These are phyloP conservation scores for Aspergillus ustus DNA, from an alignment of 2,329 filamentous ascomycete species.

Conservation along the genomic window DNA sequence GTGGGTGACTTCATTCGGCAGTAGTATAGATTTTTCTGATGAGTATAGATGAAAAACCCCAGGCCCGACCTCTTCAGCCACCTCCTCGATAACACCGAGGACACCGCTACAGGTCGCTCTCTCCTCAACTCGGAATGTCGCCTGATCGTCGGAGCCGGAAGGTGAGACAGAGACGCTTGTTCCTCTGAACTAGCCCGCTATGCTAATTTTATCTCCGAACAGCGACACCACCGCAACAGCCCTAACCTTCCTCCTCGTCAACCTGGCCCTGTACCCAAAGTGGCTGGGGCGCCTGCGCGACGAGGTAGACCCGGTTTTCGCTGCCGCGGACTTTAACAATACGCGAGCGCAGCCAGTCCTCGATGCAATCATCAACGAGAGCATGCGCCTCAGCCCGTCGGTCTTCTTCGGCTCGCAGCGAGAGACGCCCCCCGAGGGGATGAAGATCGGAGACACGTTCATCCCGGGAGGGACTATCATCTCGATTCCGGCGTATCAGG, in stretches of 20 bases:
- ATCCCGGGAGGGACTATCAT: constrained; percentile 8
- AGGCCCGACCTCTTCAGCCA: constrained; percentile 2
- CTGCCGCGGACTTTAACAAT: not conserved
- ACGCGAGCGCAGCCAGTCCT: not conserved
- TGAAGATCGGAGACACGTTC: constrained; percentile 1
- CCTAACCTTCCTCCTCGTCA: constrained; percentile 12
- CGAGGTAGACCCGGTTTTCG: constrained; percentile 1
- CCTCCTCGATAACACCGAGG: constrained; percentile 2
- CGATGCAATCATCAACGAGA: constrained; percentile 7
- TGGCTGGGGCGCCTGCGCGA: not conserved
- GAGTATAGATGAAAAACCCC: constrained; percentile 3
- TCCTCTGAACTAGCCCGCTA: not conserved
- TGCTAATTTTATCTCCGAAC: not conserved
- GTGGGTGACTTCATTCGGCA: too few relatives aligned
- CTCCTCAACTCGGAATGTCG: not conserved
- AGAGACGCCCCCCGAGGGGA: constrained; percentile 11
- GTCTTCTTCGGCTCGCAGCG: not conserved
- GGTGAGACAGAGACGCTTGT: not conserved
- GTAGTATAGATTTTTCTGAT: too few relatives aligned
- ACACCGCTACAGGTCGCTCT: not conserved
- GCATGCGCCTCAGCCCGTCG: constrained; percentile 5
- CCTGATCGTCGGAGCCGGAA: constrained; percentile 7
- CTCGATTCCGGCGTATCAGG: constrained; percentile 1
- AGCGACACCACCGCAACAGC: constrained; percentile 13
- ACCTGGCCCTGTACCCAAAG: constrained; percentile 3